These are phyloP conservation scores for Cantharellus cinnabarinus DNA, from an alignment of 768 basidiomycete species.

Conservation along the genomic window DNA sequence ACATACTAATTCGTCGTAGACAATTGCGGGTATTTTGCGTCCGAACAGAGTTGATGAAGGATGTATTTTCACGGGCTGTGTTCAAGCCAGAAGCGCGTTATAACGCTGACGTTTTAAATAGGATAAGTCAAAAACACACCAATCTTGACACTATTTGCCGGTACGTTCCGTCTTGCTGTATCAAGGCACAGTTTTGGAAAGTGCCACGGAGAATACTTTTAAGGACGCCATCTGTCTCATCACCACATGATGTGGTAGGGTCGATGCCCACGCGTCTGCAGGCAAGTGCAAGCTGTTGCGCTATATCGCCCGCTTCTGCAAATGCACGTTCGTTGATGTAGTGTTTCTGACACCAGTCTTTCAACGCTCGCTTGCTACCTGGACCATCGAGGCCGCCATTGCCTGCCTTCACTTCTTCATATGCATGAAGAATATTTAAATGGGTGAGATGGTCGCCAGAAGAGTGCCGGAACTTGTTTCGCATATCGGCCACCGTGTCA, in stretches of 20 bases:
- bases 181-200: slow-evolving; percentile 61
- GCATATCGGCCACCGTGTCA: slow-evolving; percentile 43
- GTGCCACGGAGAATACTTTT: slow-evolving; percentile 56
- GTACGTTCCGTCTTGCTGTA: slow-evolving; percentile 74
- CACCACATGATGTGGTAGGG: slow-evolving; percentile 34
- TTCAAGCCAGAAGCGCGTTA: slow-evolving; percentile 6
- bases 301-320: slow-evolving; percentile 54
- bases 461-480: slow-evolving; percentile 60
- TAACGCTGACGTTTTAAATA: background rate
- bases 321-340: slow-evolving; percentile 70
- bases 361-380: slow-evolving; percentile 6
- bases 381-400: slow-evolving; percentile 16
- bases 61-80: slow-evolving; percentile 65
- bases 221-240: slow-evolving; percentile 48
- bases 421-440: slow-evolving; percentile 68
- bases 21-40: slow-evolving; percentile 67
- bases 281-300: slow-evolving; percentile 51
- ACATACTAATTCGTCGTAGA: slow-evolving; percentile 78
- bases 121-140: slow-evolving; percentile 12
- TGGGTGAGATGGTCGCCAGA: slow-evolving; percentile 84
- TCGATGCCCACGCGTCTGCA: slow-evolving; percentile 44
- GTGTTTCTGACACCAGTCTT: slow-evolving; percentile 68
- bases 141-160: slow-evolving; percentile 31
- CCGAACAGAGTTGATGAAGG: slow-evolving; percentile 67
- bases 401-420: slow-evolving; percentile 34